Percentiles rank a stretch among this genome's conserved stretches.
These are phyloP conservation scores for Trichoderma citrinoviride DNA, from an alignment of 2,329 filamentous ascomycete genomes.

Conservation along the genomic window DNA sequence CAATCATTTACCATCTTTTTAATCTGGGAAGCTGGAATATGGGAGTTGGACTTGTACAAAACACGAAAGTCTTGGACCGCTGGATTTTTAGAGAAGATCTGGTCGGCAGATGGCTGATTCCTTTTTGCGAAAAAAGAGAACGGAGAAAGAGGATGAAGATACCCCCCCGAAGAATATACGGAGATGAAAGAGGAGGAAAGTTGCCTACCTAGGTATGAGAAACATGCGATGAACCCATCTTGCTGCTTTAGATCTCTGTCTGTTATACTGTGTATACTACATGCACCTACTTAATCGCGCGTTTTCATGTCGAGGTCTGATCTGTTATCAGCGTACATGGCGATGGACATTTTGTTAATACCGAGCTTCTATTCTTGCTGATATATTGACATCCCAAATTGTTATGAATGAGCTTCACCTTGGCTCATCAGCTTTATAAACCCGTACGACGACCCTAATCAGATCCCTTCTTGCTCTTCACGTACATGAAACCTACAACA, in stretches of 20 bases:
- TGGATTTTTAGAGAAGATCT: neutral
- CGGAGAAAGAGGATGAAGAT: constrained; percentile 3
- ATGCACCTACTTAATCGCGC: neutral
- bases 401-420: neutral
- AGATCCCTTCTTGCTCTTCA: neutral
- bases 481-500: too few species aligned
- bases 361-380: neutral
- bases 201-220: neutral
- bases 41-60: neutral
- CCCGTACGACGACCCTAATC: neutral
- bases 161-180: neutral
- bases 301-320: constrained; percentile 4
- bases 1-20: neutral
- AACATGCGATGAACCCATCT: constrained; percentile 1
- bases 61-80: neutral
- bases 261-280: neutral
- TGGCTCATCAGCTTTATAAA: too few species aligned
- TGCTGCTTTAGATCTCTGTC: neutral
- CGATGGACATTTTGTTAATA: constrained; percentile 1
- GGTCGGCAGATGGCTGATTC: neutral
- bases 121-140: neutral
- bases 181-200: neutral
- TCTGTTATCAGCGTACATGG: constrained; percentile 1
- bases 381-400: neutral
- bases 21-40: neutral